Conservation (phyloP, 2,329 filamentous ascomycete genomes). For the Colletotrichum orbiculare region DNA sequence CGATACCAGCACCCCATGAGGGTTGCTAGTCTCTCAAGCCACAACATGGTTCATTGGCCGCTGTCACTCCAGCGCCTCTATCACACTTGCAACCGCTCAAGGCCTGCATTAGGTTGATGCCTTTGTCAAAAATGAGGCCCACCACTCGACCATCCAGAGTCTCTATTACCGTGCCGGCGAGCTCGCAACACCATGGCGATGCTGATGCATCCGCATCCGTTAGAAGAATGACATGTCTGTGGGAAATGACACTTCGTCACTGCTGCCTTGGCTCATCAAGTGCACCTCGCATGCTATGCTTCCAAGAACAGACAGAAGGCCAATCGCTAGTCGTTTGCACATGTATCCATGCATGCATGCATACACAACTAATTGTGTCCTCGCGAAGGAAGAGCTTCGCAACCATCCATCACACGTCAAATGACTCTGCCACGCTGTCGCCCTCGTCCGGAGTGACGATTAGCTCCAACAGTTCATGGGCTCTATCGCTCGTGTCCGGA, state of each 20-base stretch:
- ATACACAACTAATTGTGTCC: too few species aligned
- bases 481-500: constrained; percentile 81
- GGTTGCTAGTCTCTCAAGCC: background rate
- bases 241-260: constrained; percentile 1
- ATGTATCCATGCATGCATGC: too few species aligned
- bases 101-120: constrained; percentile 22
- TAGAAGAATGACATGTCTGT: constrained; percentile 6
- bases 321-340: background rate
- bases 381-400: too few species aligned
- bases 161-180: background rate
- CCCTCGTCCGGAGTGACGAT: constrained; percentile 80
- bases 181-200: background rate
- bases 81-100: constrained; percentile 18
- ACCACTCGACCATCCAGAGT: background rate
- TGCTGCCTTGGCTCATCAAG: too few species aligned
- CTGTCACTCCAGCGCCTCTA: constrained; percentile 5
- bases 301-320: background rate
- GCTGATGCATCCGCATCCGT: constrained; percentile 25
- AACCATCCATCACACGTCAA: constrained; percentile 45
- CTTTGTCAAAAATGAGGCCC: constrained; percentile 5
- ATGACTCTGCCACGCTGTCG: constrained; percentile 55
- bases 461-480: constrained; percentile 83
- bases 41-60: constrained; percentile 10
- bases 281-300: constrained; percentile 6
- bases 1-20: constrained; percentile 1